A percentile compares a stretch with the other conserved stretches of the same genome.
Evolutionary conservation across 805 yeast genomes (phyloP).

Genomic region (Kluyveromyces starmeri): DNA sequence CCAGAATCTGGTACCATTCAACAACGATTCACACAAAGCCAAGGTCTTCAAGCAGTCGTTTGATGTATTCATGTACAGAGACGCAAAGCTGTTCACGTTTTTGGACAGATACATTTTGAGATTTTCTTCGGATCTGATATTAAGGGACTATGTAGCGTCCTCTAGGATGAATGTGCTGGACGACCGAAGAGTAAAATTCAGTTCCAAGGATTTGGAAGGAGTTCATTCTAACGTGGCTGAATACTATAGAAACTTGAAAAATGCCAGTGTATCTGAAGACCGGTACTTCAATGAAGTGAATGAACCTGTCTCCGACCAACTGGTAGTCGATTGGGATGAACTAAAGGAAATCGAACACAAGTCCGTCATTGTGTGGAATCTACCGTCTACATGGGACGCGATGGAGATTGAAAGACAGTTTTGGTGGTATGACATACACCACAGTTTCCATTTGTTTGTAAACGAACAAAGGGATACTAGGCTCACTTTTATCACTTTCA

Average conservation of each 20-base stretch:
- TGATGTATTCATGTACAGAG: slow-evolving; percentile 17
- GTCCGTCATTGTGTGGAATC: slow-evolving; percentile 24
- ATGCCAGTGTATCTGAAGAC: slow-evolving; percentile 5
- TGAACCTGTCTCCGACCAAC: slow-evolving; percentile 1
- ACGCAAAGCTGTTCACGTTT: slow-evolving; percentile 25
- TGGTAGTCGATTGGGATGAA: slow-evolving; percentile 1
- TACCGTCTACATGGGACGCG: slow-evolving; percentile 13
- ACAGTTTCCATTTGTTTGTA: slow-evolving; percentile 22
- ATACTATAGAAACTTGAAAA: slow-evolving; percentile 1
- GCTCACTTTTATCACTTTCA: slow-evolving; percentile 32
- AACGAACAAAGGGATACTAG: slow-evolving; percentile 13
- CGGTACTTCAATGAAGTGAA: neutral
- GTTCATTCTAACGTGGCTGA: neutral
- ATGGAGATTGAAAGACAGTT: slow-evolving; percentile 12
- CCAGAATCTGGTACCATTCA: slow-evolving; percentile 10
- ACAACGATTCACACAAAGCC: slow-evolving; percentile 1
- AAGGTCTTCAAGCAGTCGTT: slow-evolving; percentile 5
- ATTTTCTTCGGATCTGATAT: slow-evolving; percentile 13
- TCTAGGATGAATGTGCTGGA: slow-evolving; percentile 14
- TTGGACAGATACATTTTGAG: slow-evolving; percentile 19
- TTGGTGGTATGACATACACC: slow-evolving; percentile 27
- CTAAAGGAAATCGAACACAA: neutral
- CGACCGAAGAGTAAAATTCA: slow-evolving; percentile 16
- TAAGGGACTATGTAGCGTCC: slow-evolving; percentile 11
- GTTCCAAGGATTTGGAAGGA: neutral